Base-by-base conservation (phyloP, 306 rosid genomes). In the Coriaria nepalensis region DNA sequence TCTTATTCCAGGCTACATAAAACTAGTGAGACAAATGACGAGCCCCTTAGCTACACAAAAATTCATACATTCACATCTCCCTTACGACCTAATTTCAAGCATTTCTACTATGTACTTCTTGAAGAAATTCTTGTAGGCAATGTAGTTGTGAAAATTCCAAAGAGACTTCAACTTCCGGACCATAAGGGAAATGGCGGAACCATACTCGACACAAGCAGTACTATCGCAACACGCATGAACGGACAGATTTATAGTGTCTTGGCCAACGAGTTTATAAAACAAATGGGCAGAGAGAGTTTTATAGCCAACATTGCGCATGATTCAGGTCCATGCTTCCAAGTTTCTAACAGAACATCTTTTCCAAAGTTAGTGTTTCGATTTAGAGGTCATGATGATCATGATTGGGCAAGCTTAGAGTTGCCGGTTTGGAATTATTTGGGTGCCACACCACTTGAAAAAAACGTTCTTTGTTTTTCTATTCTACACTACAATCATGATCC, bases 151-250 rank as follows among this genome's bases (percentile, higher is more conserved):
- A 20, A 3, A 20, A 58, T 83, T 36, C 88, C 93, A 13, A 52
- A 61, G 50, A 55, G 40, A n/a, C 51, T 50, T 2, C 42, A 72
- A 6, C 70, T 62, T 7, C 81, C 83, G 0, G 78, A 59, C 6
- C 40, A 61, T 0, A 62, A 20, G 29, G 82, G 93, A 4, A 65
- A 78, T 12, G 94, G 96, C 0, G 96, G 94, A 4, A 59, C 93
- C 6, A 68, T 83, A 1, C 82, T 83, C 7, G 96, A 87, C 52
- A 78, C 94, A 0, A 94, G 96, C 0, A 47, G 83, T 13, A n/a
- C n/a, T n/a, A 80, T 88, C 6, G 69, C 78, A 47, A 78, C 96
- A 33, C 78, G 59, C 64, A 72, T 87, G 78, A 94, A 83, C 41
- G 52, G 15, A 44, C 65, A 82, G 0, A 49, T 80, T 6, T 80